These are phyloP conservation scores for Corniculantispora saksenae DNA, from an alignment of 2,329 filamentous ascomycete species.

Conservation along the genomic window DNA sequence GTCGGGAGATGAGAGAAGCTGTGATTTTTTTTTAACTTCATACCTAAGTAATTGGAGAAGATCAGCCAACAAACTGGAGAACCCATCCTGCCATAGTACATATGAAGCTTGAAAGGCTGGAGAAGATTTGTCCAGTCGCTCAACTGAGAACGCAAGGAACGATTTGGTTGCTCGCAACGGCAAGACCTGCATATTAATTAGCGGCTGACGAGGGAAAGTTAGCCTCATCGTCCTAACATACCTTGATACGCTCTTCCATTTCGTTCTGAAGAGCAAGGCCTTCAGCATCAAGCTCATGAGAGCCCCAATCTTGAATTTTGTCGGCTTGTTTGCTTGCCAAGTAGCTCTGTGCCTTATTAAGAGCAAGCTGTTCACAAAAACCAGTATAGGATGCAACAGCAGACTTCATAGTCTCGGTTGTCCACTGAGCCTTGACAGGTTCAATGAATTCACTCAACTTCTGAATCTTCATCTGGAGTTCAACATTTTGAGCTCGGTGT, in stretches of 20 bases:
- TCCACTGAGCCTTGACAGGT: constrained; percentile 82
- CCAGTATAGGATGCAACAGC: constrained; percentile 72
- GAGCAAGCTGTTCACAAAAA: constrained; percentile 77
- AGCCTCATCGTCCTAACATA: constrained; percentile 32
- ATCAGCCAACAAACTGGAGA: constrained; percentile 81
- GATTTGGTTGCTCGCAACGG: constrained; percentile 88
- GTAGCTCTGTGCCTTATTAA: constrained; percentile 81
- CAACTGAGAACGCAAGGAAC: constrained; percentile 88
- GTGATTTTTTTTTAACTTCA: constrained; percentile 20
- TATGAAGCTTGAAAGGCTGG: constrained; percentile 74
- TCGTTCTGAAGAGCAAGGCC: constrained; percentile 77
- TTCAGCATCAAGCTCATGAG: constrained; percentile 72
- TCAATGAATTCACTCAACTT: constrained; percentile 76
- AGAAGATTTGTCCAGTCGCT: constrained; percentile 77
- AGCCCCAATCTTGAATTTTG: constrained; percentile 79
- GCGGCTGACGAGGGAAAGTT: neutral
- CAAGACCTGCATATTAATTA: constrained; percentile 54
- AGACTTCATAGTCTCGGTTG: constrained; percentile 65
- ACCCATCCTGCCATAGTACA: constrained; percentile 79
- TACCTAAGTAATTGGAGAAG: constrained; percentile 80
- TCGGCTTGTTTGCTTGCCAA: constrained; percentile 72
- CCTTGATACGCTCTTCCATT: constrained; percentile 74
- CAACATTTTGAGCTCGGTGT: constrained; percentile 78
- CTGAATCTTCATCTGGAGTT: constrained; percentile 67
- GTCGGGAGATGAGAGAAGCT: constrained; percentile 14